Conservation (phyloP, 495 filamentous ascomycete genomes). For the Wilcoxina mikolae region DNA sequence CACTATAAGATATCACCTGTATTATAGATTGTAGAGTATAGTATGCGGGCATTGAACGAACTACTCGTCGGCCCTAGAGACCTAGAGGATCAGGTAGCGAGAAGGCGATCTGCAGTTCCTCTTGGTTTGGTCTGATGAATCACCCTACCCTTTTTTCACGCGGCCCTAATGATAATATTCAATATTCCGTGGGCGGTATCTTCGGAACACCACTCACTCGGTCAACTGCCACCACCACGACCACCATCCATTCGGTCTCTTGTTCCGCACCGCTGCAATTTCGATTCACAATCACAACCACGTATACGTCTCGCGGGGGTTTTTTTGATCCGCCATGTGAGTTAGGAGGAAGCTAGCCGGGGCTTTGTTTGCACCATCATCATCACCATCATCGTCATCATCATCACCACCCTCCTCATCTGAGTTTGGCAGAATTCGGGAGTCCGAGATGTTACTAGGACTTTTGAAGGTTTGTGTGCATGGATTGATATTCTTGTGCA, state of each 20-base stretch:
- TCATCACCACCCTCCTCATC: neutral
- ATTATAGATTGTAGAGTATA: neutral
- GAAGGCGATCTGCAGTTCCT: neutral
- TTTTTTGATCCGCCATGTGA: neutral
- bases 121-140: constrained; percentile 1
- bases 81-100: constrained; percentile 1
- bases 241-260: no score
- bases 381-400: constrained; percentile 1
- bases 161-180: neutral
- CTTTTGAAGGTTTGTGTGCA: neutral
- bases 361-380: constrained; percentile 11
- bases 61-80: neutral
- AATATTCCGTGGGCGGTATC: neutral
- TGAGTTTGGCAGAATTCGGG: neutral
- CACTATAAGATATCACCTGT: neutral
- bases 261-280: constrained; percentile 3
- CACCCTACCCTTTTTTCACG: neutral
- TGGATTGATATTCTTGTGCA: neutral
- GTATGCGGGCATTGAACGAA: neutral
- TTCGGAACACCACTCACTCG: neutral
- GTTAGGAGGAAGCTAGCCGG: neutral
- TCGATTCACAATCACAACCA: neutral
- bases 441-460: neutral
- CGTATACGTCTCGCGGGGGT: constrained; percentile 1
- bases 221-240: neutral